Evolutionary conservation across 345 rosid genomes (phyloP).

Genomic region (Conringia planisiliqua): DNA sequence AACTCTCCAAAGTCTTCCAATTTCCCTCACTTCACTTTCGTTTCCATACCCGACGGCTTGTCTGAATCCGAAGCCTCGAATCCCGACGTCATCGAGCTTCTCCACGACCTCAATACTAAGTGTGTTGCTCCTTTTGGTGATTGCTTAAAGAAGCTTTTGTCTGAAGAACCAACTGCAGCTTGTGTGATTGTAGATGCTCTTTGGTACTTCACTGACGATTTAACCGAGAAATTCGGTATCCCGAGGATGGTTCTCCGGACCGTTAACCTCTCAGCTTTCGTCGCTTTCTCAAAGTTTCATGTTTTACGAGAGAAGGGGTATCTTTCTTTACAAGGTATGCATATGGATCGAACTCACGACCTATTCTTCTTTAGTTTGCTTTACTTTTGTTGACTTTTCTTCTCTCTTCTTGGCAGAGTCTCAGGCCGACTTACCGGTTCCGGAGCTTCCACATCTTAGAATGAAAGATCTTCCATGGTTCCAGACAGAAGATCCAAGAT

Average conservation of each 20-base stretch:
- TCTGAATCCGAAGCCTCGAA: constrained; percentile 12
- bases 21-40: constrained; percentile 53
- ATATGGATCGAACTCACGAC: not conserved
- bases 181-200: constrained; percentile 53
- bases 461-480: constrained; percentile 47
- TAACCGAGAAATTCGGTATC: constrained; percentile 42
- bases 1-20: constrained; percentile 48
- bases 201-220: constrained; percentile 43
- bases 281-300: constrained; percentile 24
- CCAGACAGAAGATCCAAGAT: constrained; percentile 20
- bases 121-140: constrained; percentile 43
- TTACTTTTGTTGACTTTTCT: constrained; percentile 9
- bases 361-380: not conserved
- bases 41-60: constrained; percentile 45
- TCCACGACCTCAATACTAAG: constrained; percentile 35
- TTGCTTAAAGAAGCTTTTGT: constrained; percentile 40
- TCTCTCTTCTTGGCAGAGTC: constrained; percentile 30
- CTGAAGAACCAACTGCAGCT: constrained; percentile 30
- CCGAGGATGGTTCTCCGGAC: constrained; percentile 52
- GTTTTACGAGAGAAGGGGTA: constrained; percentile 33
- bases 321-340: constrained; percentile 35
- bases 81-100: constrained; percentile 18
- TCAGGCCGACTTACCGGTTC: constrained; percentile 30
- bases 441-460: constrained; percentile 39
- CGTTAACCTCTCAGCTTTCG: constrained; percentile 31